Conservation (phyloP, 768 basidiomycete species). For the Tubosaeta sp. region DNA sequence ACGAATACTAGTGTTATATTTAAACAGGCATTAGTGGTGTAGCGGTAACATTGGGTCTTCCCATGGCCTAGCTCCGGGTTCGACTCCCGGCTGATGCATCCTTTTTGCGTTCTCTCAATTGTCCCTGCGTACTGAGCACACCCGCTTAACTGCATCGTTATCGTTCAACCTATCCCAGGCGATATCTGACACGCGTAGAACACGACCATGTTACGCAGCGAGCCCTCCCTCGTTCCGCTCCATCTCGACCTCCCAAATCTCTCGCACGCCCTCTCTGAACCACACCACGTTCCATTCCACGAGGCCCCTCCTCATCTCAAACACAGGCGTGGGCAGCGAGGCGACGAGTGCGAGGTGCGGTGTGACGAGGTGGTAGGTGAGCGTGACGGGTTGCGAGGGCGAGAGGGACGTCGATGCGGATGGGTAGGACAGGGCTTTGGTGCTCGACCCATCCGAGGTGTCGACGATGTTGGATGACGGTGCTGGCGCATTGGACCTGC, state of each 20-base stretch:
- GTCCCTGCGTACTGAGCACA: too few relatives aligned
- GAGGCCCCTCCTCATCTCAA: constrained; percentile 66
- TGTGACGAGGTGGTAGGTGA: constrained; percentile 81
- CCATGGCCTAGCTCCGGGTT: constrained; percentile 65
- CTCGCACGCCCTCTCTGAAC: constrained; percentile 77
- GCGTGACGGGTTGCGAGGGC: constrained; percentile 59
- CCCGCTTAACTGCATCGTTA: too few relatives aligned
- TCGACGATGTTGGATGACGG: constrained; percentile 3
- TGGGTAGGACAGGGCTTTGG: constrained; percentile 59
- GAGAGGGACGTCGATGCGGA: constrained; percentile 62
- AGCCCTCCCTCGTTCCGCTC: constrained; percentile 36
- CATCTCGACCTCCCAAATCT: constrained; percentile 74
- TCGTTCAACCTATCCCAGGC: too few relatives aligned
- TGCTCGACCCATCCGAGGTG: constrained; percentile 12
- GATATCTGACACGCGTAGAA: not conserved
- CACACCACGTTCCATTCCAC: constrained; percentile 87
- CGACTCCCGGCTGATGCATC: constrained; percentile 54
- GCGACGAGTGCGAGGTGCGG: constrained; percentile 67
- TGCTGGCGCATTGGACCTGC: constrained; percentile 20
- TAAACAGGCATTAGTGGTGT: constrained; percentile 58
- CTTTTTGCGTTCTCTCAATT: not conserved
- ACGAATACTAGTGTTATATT: too few relatives aligned
- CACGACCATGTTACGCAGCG: not conserved
- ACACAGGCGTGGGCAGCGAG: constrained; percentile 67
- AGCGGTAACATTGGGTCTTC: constrained; percentile 88